phyloP scores from a whole-genome alignment of 306 rosid species.

The Acacia crassicarpa region DNA sequence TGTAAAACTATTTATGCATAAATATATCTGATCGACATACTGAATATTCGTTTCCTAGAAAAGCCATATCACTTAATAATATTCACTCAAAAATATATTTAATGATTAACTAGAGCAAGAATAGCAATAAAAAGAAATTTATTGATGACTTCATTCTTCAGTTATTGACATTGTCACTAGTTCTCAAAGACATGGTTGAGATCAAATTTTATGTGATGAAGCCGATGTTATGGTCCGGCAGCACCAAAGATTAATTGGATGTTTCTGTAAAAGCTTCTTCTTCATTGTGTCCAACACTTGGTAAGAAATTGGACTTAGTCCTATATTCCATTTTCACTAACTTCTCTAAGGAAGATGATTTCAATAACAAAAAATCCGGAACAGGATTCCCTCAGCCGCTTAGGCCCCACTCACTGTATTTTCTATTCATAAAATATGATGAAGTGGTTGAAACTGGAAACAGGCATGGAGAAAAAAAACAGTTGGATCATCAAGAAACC shows the following conservation, averaged over 20 bases:
- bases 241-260: not conserved
- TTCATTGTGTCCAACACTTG: conserved; percentile 41
- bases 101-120: not conserved
- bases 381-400: not conserved
- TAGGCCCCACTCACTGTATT: not conserved
- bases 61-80: conserved; percentile 2
- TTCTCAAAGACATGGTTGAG: conserved; percentile 2
- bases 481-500: conserved; percentile 17
- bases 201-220: conserved; percentile 22
- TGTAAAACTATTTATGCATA: not conserved
- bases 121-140: not conserved
- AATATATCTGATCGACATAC: not conserved
- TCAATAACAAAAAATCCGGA: conserved; percentile 24
- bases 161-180: conserved; percentile 25
- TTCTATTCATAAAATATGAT: conserved; percentile 3
- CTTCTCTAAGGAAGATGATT: conserved; percentile 20
- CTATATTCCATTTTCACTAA: conserved; percentile 23
- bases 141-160: conserved; percentile 17
- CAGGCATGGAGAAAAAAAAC: conserved; percentile 27
- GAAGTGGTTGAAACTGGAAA: conserved; percentile 36
- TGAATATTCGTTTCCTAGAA: too few relatives aligned
- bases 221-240: not conserved
- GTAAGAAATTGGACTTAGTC: conserved; percentile 38
- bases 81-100: not conserved
- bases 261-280: conserved; percentile 8